phyloP scores from a whole-genome alignment of 176 grass and related monocot species.

The Puya raimondii region DNA sequence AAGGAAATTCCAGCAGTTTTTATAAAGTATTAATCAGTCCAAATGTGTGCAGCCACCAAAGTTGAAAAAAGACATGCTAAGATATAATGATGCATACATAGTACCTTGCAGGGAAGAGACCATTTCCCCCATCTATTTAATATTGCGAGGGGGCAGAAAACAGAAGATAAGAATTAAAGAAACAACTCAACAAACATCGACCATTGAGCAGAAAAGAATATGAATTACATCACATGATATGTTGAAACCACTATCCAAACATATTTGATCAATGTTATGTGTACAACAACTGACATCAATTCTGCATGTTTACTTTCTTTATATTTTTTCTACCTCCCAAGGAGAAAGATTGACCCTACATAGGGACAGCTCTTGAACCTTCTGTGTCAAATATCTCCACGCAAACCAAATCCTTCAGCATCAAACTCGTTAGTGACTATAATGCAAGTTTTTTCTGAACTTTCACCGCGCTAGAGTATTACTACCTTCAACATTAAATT shows the following conservation, averaged over 20 bases:
- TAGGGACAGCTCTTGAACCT: neutral
- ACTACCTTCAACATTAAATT: too few species aligned
- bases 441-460: neutral
- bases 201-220: too few species aligned
- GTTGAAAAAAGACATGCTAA: neutral
- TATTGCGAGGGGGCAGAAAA: neutral
- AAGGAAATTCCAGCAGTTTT: neutral
- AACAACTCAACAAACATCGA: too few species aligned
- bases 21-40: neutral
- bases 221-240: too few species aligned
- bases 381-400: neutral
- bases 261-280: too few species aligned
- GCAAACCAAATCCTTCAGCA: neutral
- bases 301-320: too few species aligned
- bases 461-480: too few species aligned
- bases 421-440: neutral
- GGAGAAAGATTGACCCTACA: neutral
- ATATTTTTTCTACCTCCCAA: too few species aligned
- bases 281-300: too few species aligned
- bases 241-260: too few species aligned
- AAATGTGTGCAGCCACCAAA: neutral
- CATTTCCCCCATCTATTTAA: too few species aligned
- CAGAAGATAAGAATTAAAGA: neutral
- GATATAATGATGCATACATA: neutral
- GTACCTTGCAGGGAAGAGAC: neutral